Conservation (phyloP, 2,329 filamentous ascomycete genomes). For the Pseudopithomyces chartarum region DNA sequence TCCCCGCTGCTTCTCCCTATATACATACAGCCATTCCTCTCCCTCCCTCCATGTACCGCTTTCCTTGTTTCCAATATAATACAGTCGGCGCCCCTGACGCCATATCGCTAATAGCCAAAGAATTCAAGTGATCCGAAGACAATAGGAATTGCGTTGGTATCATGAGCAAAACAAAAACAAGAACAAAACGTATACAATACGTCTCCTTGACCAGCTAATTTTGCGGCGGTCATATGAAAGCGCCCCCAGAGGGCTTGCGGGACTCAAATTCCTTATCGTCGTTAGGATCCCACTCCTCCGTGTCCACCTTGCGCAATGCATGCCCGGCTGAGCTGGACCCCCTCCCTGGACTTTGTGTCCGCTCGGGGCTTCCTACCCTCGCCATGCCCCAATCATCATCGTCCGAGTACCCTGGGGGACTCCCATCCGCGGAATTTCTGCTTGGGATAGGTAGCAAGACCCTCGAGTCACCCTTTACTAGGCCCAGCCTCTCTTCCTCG, state of each 20-base stretch:
- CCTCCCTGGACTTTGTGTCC: background rate
- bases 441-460: constrained; percentile 35
- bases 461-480: constrained; percentile 74
- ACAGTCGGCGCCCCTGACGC: background rate
- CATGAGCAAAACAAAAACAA: background rate
- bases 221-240: background rate
- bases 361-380: constrained; percentile 6
- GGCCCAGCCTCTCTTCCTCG: constrained; percentile 80
- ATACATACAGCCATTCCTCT: background rate
- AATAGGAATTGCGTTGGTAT: constrained; percentile 3
- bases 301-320: constrained; percentile 5
- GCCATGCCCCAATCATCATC: constrained; percentile 9
- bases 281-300: constrained; percentile 8
- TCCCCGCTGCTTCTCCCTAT: background rate
- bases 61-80: background rate
- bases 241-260: background rate
- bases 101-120: background rate
- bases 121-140: background rate
- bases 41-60: background rate
- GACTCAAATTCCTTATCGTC: constrained; percentile 12
- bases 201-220: background rate
- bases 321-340: background rate
- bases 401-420: constrained; percentile 22
- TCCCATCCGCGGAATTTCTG: constrained; percentile 23
- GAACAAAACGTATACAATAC: background rate